Percentiles rank a stretch among this genome's conserved stretches.
Conservation (phyloP, 1,284 basidiomycete genomes). For the Ganoderma resinaceum region DNA sequence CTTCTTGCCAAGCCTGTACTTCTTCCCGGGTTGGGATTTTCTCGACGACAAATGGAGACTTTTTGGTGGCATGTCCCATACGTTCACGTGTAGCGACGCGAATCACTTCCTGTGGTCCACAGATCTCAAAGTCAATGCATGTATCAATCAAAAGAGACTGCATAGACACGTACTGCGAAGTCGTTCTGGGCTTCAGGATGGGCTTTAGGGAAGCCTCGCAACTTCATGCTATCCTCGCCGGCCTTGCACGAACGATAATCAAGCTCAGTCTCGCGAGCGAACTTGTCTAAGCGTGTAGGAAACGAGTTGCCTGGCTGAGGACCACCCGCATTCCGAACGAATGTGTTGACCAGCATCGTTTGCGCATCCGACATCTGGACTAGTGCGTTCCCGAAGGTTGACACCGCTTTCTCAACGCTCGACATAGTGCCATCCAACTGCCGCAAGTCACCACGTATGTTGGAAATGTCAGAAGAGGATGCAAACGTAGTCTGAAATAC, state of each 20-base stretch:
- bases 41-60: background rate
- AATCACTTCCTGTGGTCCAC: background rate
- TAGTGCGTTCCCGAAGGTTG: background rate
- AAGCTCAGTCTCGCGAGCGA: background rate
- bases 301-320: background rate
- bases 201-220: background rate
- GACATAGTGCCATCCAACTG: background rate
- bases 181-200: background rate
- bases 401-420: background rate
- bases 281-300: background rate
- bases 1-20: background rate
- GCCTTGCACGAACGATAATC: background rate
- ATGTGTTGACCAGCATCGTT: background rate
- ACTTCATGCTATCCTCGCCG: background rate
- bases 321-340: background rate
- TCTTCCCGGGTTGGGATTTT: background rate
- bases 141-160: too few species aligned
- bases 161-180: background rate
- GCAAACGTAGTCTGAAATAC: background rate
- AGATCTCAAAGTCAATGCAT: too few species aligned
- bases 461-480: background rate
- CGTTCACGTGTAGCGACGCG: background rate
- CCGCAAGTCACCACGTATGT: background rate
- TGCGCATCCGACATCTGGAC: background rate
- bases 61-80: background rate